Base-by-base conservation (phyloP, 75 land plant genomes). In the Cunninghamia lanceolata region DNA sequence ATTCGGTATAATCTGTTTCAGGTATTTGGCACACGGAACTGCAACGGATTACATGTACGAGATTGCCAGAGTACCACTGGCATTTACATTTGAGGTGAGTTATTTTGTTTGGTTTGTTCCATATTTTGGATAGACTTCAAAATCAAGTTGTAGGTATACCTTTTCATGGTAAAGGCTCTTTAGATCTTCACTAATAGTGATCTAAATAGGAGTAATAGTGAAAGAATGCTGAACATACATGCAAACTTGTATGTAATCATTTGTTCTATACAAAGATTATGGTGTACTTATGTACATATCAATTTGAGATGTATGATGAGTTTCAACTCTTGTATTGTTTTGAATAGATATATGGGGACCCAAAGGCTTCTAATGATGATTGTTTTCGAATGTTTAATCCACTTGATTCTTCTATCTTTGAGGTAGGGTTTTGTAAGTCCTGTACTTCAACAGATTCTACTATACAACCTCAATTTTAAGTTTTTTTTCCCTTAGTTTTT, bases 311-410 rank as follows among this genome's bases (percentile, higher is more conserved):
- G 13, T 45, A 42, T 79, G 47, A n/a, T 45, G 30, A 43, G 82
- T 80, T 45, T 45, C 13, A 28, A 43, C 30, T 79, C 50, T 42
- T 19, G 7, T 17, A 84, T 35, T 42, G 46, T 73, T 19, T 66
- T 63, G 47, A 86, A 25, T 91, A 95, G 96, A 97, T 98, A 36
- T 98, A 93, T 89, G 99, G 99, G 53, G 99, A 98, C 85, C 36
- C 40, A 38, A 28, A 84, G 42, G 95, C 96, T 38, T 89, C 97
- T 1, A 79, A 90, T 56, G 94, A 94, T 59, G 99, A 98, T 83
- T 98, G 99, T 85, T 98, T 98, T 84, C 91, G 89, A 88, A 97
- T 98, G 99, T 98, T 98, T 85, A 98, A 98, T 91, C 99, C 99
- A 30, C 82, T 83, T 30, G 91, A 93, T 50, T 53, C 75, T 39